A percentile compares a stretch with the other conserved stretches of the same genome.
These are phyloP conservation scores for Suillus bovinus DNA, from an alignment of 768 basidiomycete species.

Conservation along the genomic window DNA sequence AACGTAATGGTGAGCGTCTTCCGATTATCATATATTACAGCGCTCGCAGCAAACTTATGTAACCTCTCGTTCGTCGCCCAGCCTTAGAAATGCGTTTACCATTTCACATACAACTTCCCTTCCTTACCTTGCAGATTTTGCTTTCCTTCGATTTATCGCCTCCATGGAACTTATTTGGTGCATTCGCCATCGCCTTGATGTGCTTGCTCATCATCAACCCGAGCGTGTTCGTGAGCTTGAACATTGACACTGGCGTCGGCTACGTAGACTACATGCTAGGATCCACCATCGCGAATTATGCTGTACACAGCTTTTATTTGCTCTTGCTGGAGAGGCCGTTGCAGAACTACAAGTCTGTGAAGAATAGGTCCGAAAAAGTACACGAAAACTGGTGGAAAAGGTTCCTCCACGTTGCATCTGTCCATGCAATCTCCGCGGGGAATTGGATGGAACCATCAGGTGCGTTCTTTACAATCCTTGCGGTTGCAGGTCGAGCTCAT, in stretches of 20 bases:
- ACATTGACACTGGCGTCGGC: conserved; percentile 5
- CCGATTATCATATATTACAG: too few relatives aligned
- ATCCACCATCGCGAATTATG: neutral
- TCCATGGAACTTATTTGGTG: conserved; percentile 1
- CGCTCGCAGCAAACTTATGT: too few relatives aligned
- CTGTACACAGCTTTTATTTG: conserved; percentile 2
- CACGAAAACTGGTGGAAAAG: neutral
- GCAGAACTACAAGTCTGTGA: neutral
- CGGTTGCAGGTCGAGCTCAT: neutral
- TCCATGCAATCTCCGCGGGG: conserved; percentile 7
- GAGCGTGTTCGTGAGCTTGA: neutral
- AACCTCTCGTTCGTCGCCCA: too few relatives aligned
- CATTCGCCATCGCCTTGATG: neutral
- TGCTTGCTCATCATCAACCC: neutral
- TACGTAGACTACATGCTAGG: conserved; percentile 9
- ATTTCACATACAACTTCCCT: neutral
- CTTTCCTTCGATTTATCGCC: neutral
- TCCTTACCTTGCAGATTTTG: neutral
- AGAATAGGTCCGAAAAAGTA: neutral
- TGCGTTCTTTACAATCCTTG: neutral
- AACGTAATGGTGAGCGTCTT: too few relatives aligned
- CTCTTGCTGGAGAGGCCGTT: conserved; percentile 9
- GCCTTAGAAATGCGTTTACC: conserved; percentile 2
- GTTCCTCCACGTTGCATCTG: neutral
- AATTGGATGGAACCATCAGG: conserved; percentile 11